Percentiles rank a stretch among this genome's conserved stretches.
phyloP scores from a whole-genome alignment of 2,329 filamentous ascomycete genomes.

The Xylaria digitata region DNA sequence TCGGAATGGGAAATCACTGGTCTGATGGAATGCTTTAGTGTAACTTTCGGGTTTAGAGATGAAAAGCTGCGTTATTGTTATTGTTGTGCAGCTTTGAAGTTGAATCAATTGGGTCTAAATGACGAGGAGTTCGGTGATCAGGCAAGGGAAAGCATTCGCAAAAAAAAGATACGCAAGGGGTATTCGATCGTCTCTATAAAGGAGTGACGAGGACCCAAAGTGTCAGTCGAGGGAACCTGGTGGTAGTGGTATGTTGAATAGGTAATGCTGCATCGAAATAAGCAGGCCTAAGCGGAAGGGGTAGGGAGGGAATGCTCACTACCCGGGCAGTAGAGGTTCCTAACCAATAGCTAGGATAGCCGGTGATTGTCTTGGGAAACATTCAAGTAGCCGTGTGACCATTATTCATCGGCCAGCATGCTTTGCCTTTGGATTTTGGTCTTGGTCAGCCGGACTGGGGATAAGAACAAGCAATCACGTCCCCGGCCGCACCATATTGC shows the following conservation, averaged over 20 bases:
- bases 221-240: not conserved
- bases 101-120: not conserved
- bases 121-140: not conserved
- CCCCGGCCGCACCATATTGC: conserved; percentile 4
- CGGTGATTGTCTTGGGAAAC: not conserved
- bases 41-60: not conserved
- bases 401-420: no score
- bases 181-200: not conserved
- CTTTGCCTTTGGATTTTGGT: not conserved
- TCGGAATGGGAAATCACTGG: conserved; percentile 8
- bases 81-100: not conserved
- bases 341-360: not conserved
- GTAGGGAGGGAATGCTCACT: not conserved
- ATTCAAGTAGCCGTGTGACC: not conserved
- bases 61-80: not conserved
- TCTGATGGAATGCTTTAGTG: not conserved
- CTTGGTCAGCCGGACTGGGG: not conserved
- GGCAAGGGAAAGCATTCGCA: conserved; percentile 4
- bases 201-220: not conserved
- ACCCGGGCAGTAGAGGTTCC: not conserved
- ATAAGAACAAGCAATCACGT: conserved; percentile 19
- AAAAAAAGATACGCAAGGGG: conserved; percentile 8
- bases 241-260: not conserved
- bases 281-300: not conserved
- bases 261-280: not conserved